A percentile compares a stretch with the other conserved stretches of the same genome.
These are phyloP conservation scores for Euphorbia pulcherrima DNA, from an alignment of 345 rosid genomes.

Conservation along the genomic window DNA sequence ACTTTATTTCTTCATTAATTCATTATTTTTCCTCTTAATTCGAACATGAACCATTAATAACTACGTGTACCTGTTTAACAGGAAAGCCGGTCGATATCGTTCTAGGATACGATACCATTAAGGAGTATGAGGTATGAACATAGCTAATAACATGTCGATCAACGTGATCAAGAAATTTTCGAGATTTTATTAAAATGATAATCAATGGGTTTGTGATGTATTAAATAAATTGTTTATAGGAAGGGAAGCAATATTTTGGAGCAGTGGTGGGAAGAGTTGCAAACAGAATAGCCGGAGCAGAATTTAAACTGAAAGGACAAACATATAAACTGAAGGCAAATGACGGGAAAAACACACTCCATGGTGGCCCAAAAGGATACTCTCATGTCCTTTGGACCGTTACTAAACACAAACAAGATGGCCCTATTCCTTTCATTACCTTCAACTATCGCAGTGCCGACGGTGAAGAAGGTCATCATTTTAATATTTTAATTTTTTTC, in stretches of 20 bases:
- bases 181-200: too few relatives aligned
- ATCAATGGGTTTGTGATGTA: neutral
- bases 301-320: slow-evolving; percentile 57
- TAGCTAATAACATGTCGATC: too few relatives aligned
- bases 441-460: slow-evolving; percentile 61
- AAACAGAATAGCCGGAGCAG: slow-evolving; percentile 64
- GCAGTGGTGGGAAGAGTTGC: slow-evolving; percentile 81
- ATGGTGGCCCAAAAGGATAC: slow-evolving; percentile 76
- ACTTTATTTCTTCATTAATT: neutral
- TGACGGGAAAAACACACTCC: slow-evolving; percentile 72
- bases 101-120: slow-evolving; percentile 64
- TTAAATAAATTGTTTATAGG: slow-evolving; percentile 37
- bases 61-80: slow-evolving; percentile 21
- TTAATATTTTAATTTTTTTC: neutral
- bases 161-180: too few relatives aligned
- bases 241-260: slow-evolving; percentile 55
- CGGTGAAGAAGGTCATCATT: slow-evolving; percentile 64
- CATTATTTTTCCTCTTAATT: neutral
- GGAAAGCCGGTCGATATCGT: slow-evolving; percentile 65
- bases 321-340: slow-evolving; percentile 53
- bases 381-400: slow-evolving; percentile 72
- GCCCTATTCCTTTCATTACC: slow-evolving; percentile 44
- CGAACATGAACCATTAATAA: neutral
- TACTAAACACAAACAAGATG: slow-evolving; percentile 34
- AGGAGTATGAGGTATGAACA: slow-evolving; percentile 60